Evolutionary conservation across 768 basidiomycete genomes (phyloP), one percentile per base, ranked within the genome.

Genomic region (Baorangia bicolor): DNA sequence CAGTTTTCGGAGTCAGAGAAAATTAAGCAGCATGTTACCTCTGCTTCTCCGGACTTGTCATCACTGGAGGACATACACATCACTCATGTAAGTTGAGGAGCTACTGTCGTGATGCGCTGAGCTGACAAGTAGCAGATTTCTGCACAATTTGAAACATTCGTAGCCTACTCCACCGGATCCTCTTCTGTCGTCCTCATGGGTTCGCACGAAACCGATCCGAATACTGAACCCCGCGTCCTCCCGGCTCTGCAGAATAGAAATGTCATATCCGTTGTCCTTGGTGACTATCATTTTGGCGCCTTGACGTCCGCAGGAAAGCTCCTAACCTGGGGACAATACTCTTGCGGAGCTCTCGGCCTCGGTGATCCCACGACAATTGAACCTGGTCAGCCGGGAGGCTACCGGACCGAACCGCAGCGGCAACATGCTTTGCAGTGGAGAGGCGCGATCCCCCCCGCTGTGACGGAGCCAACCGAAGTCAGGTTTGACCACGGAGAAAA

Each of bases 231-330:
- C n/a, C 78, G 75, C 33, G 75, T 93, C 55, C 77, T 90, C 5
- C 86, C 88, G 1, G 82, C 79, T 33, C 75, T 98, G 28, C 93
- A 97, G 64, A 80, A 89, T 61, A 81, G 75, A 60, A 77, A 80
- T 35, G 83, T 98, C 51, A 95, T 98, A 56, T 91, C 92, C 48
- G 85, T 96, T 52, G 87, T 88, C 14, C 79, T 94, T 48, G 96
- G 96, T 6, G 96, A 98, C 72, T 97, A 95, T 70, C 96, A 98
- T 74, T 85, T 79, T 66, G 90, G 85, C 34, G 95, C 96, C 1
- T 75, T 97, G 63, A 95, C 92, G 3, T 77, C 81, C 37, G 70
- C 77, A 23, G 96, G 95, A 16, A 81, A 85, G 65, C 75, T 94
- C 25, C 74, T 88, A 20, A 90, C 94, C 12, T 95, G 91, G 92